Conservation (phyloP, 2,329 filamentous ascomycete genomes). For the Talaromyces pinophilus region DNA sequence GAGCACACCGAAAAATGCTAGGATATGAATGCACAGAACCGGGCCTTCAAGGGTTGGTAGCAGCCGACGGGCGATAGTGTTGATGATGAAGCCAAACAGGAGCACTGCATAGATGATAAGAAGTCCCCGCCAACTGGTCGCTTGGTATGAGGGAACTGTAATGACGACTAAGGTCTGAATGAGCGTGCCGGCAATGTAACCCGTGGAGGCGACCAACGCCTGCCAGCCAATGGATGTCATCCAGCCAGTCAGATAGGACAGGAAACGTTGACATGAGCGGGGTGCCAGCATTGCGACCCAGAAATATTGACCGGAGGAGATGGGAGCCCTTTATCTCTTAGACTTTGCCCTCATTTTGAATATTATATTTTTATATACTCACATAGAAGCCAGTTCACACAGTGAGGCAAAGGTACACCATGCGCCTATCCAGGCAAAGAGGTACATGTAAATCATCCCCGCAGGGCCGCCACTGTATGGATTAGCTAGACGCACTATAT, state of each 20-base stretch:
- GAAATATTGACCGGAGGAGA: slow-evolving; percentile 5
- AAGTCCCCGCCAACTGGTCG: not conserved
- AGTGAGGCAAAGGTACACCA: not conserved
- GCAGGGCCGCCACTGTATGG: slow-evolving; percentile 5
- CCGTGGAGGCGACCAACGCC: not conserved
- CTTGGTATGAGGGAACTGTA: not conserved
- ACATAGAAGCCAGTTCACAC: slow-evolving; percentile 8
- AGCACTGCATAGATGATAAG: not conserved
- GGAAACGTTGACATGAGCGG: not conserved
- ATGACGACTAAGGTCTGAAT: not conserved
- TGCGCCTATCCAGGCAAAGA: slow-evolving; percentile 11
- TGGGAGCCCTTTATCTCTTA: not conserved
- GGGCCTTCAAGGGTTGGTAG: slow-evolving; percentile 3
- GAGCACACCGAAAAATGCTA: not conserved
- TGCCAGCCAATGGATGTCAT: not conserved
- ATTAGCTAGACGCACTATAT: not conserved
- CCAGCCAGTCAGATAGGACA: not conserved
- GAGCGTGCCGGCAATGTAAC: not conserved
- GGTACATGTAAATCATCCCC: slow-evolving; percentile 7
- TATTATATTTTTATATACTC: not conserved
- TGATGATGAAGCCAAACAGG: slow-evolving; percentile 1
- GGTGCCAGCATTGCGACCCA: slow-evolving; percentile 6
- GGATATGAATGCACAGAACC: not conserved
- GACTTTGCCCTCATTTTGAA: too few relatives aligned
- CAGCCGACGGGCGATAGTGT: not conserved